Base-by-base conservation (phyloP, 768 basidiomycete species). In the Calocybe indica region DNA sequence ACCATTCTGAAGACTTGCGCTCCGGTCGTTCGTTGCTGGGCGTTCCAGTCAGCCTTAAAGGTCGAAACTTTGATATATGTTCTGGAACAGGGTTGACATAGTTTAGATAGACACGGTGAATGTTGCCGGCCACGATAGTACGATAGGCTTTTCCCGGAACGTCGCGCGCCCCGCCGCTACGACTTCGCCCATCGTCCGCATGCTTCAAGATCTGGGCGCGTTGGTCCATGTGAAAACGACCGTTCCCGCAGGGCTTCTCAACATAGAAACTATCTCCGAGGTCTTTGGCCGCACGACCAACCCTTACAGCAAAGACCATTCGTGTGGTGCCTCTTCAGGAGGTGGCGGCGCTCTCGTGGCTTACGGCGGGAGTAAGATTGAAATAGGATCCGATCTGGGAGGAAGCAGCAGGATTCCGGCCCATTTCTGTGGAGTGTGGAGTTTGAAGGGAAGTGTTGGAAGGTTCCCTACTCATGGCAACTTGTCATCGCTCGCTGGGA, bases 391-490 rank as follows among this genome's bases (percentile, higher is more conserved):
- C 4, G 87, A 89, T 55, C 66, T 88, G 29, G 87, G 79, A 2
- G 88, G 88, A 7, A 83, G 82, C 45, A 77, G 88, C 35, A 75
- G 88, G 43, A 76, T 79, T 28, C 88, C 88, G 3, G 79, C 87
- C 10, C 82, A 86, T 52, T 86, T 81, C 54, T 85, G 83, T 51
- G 88, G 85, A 1, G 64, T 84, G 1, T 87, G 79, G 69, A 71
- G 79, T 38, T 69, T 86, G 55, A 83, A 82, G 57, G 71, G 78
- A 7, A 82, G 81, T 54, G 64, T 67, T 47, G 72, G 79, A 37
- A 68, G 85, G 46, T 82, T 85, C 55, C 76, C 79, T 5, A 68
- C 62, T 32, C 72, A 72, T 53, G 81, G 82, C 1, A 73, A 67
- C 40, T 55, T 49, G 13, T 63, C 76, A 40, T 62, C 70, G 9